phyloP scores from a whole-genome alignment of 139 green algal genomes.

The Microglena sp. region DNA sequence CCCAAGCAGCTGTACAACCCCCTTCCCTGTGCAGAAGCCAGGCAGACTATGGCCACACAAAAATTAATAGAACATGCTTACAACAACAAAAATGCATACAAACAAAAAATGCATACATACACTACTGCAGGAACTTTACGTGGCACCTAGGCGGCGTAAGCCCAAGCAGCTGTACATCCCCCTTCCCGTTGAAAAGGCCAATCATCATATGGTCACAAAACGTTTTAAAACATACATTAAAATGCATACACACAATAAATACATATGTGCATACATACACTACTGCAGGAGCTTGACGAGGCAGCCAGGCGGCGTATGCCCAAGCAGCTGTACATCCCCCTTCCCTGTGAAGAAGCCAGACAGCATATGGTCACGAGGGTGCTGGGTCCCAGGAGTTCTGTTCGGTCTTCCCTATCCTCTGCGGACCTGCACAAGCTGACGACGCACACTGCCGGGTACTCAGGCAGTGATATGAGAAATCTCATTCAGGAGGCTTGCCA shows the following conservation, averaged over 20 bases:
- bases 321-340: conserved; percentile 98
- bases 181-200: conserved; percentile 71
- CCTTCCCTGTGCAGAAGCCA: conserved; percentile 71
- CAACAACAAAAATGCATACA: no score
- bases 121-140: conserved; percentile 98
- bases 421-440: no score
- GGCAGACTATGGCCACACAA: conserved; percentile 50
- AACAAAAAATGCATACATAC: no score
- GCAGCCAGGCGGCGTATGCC: conserved; percentile 85
- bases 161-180: conserved; percentile 99
- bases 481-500: conserved; percentile 92
- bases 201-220: conserved; percentile 55
- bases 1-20: conserved; percentile 99
- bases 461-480: conserved; percentile 84
- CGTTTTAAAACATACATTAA: no score
- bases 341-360: conserved; percentile 72
- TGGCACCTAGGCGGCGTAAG: conserved; percentile 85
- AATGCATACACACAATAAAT: no score
- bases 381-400: conserved; percentile 12
- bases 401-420: background rate
- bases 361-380: conserved; percentile 60
- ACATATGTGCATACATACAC: no score
- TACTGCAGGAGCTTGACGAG: conserved; percentile 96
- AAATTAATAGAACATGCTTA: no score
- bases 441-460: conserved; percentile 40